Base-by-base conservation (phyloP, 2,329 filamentous ascomycete species). In the Neophaeococcomyces aloes region DNA sequence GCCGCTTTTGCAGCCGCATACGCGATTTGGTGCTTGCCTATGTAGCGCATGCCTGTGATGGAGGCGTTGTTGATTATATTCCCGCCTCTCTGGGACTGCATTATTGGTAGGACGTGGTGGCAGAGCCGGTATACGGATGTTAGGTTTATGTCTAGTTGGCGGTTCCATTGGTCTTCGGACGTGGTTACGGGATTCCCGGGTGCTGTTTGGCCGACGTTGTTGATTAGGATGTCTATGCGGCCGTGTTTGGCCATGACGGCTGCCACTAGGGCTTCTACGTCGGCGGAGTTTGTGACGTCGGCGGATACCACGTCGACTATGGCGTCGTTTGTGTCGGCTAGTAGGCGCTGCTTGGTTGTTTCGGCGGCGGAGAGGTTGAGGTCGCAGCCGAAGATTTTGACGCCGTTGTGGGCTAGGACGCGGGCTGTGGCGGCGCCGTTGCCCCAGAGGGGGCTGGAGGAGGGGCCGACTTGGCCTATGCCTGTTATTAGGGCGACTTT, bases 131-230 rank as follows among this genome's bases (percentile, higher is more conserved):
- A 78, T 0, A 76, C 68, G 25, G 65, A 71, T 52, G 76, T 76
- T 14, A 78, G 59, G 49, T 78, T 78, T 37, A 77, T 56, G 7
- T 71, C 66, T 39, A 74, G 65, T 47, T 78, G 74, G 0, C 59
- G 46, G 49, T 76, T 68, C 74, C 73, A 78, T 0, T 63, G 52
- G 1, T 65, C 62, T 42, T 77, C 72, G 0, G 44, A 35, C 63
- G 77, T 69, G 0, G 56, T 59, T 0, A 66, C 72, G 0, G 74
- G 68, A 23, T 65, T 64, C 0, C 74, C 74, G 0, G 66, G 68
- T 46, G 78, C 73, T 0, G 69, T 73, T 41, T 68, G 68, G 2
- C 76, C 77, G 2, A 79, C 76, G 41, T 79, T 79, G 49, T 77
- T 78, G 13, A 81, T 56, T 0, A 80, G 59, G 17, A 80, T 72